Conservation (phyloP, 495 filamentous ascomycete species). For the Hypoxylon lienhwacheense region DNA sequence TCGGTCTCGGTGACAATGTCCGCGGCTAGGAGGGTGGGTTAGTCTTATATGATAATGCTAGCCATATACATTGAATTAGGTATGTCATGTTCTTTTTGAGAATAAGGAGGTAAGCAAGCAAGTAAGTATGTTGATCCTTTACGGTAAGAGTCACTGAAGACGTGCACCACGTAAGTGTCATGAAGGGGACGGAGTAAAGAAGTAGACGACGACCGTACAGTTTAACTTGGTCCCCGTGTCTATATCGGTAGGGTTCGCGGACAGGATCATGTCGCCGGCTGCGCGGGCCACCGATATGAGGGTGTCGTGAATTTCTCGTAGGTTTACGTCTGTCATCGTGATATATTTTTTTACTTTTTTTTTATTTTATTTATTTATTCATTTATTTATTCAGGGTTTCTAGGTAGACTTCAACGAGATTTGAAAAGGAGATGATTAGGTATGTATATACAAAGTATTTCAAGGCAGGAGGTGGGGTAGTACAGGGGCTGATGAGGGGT, state of each 20-base stretch:
- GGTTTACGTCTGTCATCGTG: slow-evolving; percentile 58
- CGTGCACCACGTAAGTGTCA: no score
- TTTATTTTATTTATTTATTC: not conserved
- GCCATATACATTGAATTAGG: not conserved
- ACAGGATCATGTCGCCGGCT: slow-evolving; percentile 80
- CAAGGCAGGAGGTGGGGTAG: slow-evolving; percentile 23
- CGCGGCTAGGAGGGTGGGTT: slow-evolving; percentile 53
- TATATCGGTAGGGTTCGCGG: slow-evolving; percentile 67
- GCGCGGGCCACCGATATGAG: slow-evolving; percentile 72
- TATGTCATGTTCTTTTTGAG: not conserved
- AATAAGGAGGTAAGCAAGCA: not conserved
- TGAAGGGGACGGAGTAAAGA: slow-evolving; percentile 23
- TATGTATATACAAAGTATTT: slow-evolving; percentile 5
- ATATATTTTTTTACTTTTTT: not conserved
- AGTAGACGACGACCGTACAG: slow-evolving; percentile 53
- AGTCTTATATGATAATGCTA: no score
- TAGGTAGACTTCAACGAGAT: no score
- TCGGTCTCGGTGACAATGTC: slow-evolving; percentile 90
- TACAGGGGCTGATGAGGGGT: not conserved
- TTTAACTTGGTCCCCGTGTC: slow-evolving; percentile 79
- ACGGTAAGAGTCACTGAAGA: no score
- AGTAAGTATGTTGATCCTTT: not conserved
- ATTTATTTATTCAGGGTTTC: no score
- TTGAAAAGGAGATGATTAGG: not conserved
- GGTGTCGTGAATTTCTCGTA: slow-evolving; percentile 79